Evolutionary conservation across 202 grass and related monocot genomes (phyloP).

Genomic region (Panicum virgatum): DNA sequence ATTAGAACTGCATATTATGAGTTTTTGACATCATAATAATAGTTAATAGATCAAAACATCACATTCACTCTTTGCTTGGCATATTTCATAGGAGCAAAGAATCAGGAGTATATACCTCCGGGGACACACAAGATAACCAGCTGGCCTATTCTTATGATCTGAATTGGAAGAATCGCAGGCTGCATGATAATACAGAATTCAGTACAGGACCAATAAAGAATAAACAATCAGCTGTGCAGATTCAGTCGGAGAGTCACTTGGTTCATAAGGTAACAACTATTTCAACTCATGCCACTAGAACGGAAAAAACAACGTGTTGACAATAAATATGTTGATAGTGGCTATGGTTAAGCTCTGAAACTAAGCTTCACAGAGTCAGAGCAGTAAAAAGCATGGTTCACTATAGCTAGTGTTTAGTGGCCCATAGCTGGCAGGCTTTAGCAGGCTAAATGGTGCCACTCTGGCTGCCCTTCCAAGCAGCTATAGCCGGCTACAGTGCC

Average conservation of each 20-base stretch:
- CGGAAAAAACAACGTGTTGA: neutral
- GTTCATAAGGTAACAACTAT: neutral
- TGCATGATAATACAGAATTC: constrained; percentile 46
- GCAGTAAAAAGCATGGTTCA: too few species aligned
- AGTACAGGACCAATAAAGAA: constrained; percentile 27
- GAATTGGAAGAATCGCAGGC: constrained; percentile 93
- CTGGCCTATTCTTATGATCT: constrained; percentile 93
- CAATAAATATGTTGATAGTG: neutral
- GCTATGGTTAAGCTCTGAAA: constrained; percentile 8
- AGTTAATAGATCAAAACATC: neutral
- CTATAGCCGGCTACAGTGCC: too few species aligned
- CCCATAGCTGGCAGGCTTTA: too few species aligned
- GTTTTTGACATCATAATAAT: neutral
- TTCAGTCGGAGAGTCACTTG: constrained; percentile 16
- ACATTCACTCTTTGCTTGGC: constrained; percentile 11
- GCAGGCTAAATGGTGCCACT: too few species aligned
- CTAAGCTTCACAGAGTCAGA: too few species aligned
- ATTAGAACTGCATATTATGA: constrained; percentile 21
- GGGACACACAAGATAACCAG: constrained; percentile 91
- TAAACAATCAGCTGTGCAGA: constrained; percentile 17
- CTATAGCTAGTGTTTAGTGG: too few species aligned
- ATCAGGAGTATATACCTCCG: constrained; percentile 66
- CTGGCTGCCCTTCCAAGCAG: too few species aligned
- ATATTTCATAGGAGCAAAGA: constrained; percentile 14
- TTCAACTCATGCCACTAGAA: neutral